These are phyloP conservation scores for Citrus inodora DNA, from an alignment of 345 rosid species.

Conservation along the genomic window DNA sequence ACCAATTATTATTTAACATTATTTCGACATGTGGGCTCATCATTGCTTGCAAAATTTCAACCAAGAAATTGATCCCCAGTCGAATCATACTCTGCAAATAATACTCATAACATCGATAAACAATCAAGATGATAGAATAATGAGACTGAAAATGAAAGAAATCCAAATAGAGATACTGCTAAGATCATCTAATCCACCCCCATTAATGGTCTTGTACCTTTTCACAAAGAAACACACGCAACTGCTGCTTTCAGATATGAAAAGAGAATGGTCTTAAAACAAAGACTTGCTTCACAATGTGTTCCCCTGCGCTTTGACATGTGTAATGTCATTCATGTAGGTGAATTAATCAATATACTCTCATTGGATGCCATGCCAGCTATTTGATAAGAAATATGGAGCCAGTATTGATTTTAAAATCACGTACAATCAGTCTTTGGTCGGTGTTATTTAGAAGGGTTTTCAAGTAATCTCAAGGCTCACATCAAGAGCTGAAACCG, in stretches of 20 bases:
- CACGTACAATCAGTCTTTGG: background rate
- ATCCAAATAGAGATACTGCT: background rate
- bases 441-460: background rate
- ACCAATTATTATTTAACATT: background rate
- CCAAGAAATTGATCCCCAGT: background rate
- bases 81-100: background rate
- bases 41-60: conserved; percentile 14
- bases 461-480: background rate
- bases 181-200: background rate
- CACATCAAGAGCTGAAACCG: background rate
- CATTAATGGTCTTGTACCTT: background rate
- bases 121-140: background rate
- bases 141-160: conserved; percentile 1
- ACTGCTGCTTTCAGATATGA: too few species aligned
- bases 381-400: conserved; percentile 4
- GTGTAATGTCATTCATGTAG: background rate
- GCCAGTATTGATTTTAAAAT: background rate
- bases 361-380: background rate
- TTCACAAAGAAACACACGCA: too few species aligned
- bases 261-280: background rate
- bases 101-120: background rate
- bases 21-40: conserved; percentile 24
- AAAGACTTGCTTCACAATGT: background rate
- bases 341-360: background rate
- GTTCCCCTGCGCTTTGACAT: background rate